Percentiles rank a stretch among this genome's conserved stretches.
phyloP scores from a whole-genome alignment of 1,139 yeast species.

The Saccharomyces hybrid region DNA sequence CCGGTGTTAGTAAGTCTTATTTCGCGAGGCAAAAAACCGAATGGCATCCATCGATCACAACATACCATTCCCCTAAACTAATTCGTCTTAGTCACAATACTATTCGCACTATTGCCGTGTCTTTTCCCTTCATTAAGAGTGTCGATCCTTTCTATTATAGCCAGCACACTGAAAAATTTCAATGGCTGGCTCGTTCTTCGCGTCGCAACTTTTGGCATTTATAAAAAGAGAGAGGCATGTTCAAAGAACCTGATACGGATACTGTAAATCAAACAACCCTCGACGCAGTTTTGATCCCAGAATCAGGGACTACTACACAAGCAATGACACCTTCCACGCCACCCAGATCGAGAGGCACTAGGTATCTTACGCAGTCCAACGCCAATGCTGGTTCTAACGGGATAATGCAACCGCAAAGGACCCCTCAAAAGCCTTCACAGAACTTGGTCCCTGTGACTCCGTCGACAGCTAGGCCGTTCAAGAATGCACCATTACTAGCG shows the following conservation, averaged over 20 bases:
- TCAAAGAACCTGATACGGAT: not conserved
- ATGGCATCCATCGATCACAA: conserved; percentile 1
- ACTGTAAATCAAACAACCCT: not conserved
- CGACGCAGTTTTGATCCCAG: not conserved
- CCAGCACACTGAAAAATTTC: not conserved
- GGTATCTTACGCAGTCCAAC: conserved; percentile 3
- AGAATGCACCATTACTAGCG: conserved; percentile 10
- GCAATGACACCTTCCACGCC: conserved; percentile 7
- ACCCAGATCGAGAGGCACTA: conserved; percentile 23
- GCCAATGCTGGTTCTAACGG: not conserved
- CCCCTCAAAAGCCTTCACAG: conserved; percentile 14
- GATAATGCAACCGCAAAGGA: conserved; percentile 4
- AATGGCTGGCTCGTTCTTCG: conserved; percentile 1
- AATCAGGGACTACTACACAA: not conserved
- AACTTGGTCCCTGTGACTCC: conserved; percentile 26
- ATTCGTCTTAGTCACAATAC: not conserved
- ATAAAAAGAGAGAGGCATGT: conserved; percentile 1
- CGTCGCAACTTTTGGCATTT: not conserved
- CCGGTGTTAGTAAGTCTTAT: not conserved
- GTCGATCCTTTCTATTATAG: not conserved
- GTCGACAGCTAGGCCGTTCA: conserved; percentile 17
- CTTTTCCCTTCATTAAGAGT: not conserved
- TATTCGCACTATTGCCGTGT: not conserved
- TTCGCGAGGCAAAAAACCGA: not conserved
- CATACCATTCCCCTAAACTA: conserved; percentile 11